A percentile compares a stretch with the other conserved stretches of the same genome.
Evolutionary conservation across 768 basidiomycete species (phyloP).

Genomic region (Macrolepiota dolichaula): DNA sequence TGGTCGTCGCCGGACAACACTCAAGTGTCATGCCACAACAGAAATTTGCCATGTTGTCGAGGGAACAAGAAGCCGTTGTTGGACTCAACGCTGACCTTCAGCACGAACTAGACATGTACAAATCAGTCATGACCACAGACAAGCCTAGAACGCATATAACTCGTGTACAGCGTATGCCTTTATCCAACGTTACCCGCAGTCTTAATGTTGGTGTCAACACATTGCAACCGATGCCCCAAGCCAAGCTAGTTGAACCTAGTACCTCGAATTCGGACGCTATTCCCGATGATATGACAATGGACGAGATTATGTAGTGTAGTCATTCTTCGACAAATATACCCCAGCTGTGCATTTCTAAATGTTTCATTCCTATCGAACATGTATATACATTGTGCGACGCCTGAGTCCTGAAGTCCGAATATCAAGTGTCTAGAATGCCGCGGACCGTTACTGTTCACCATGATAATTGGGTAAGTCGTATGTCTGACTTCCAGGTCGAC

Average conservation of each 20-base stretch:
- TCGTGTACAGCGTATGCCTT: constrained; percentile 44
- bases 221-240: constrained; percentile 5
- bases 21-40: constrained; percentile 18
- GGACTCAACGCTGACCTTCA: constrained; percentile 43
- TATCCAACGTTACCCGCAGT: constrained; percentile 41
- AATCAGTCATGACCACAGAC: constrained; percentile 45
- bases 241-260: constrained; percentile 8
- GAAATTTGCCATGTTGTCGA: constrained; percentile 45
- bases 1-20: not conserved
- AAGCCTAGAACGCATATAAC: constrained; percentile 57
- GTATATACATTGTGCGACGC: not conserved
- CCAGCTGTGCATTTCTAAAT: not conserved
- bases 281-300: constrained; percentile 49
- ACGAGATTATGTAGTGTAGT: constrained; percentile 33
- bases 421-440: too few species aligned
- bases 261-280: constrained; percentile 25
- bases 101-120: constrained; percentile 59
- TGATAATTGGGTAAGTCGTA: constrained; percentile 4
- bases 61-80: constrained; percentile 45
- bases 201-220: constrained; percentile 20
- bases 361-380: not conserved
- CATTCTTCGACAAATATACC: not conserved
- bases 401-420: not conserved
- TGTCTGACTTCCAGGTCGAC: not conserved
- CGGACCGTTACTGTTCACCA: not conserved